A percentile compares a stretch with the other conserved stretches of the same genome.
Conservation (phyloP, 2,329 filamentous ascomycete genomes). For the Elsinoe ampelina region DNA sequence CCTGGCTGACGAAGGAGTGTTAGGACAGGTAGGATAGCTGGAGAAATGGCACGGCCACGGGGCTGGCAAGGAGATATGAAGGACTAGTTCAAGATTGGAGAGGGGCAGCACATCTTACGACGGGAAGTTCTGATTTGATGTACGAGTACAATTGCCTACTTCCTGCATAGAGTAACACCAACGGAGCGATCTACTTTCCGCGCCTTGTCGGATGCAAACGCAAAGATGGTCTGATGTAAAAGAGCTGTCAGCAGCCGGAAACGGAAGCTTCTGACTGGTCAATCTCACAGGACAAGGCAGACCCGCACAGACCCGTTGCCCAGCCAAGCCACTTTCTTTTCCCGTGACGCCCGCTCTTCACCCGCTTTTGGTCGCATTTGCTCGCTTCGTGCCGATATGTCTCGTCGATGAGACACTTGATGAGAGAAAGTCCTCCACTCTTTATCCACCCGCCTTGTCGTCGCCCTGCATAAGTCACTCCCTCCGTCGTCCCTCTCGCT, state of each 20-base stretch:
- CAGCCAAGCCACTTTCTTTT: constrained; percentile 1
- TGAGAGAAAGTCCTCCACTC: not conserved
- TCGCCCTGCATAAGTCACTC: not conserved
- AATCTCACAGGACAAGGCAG: not conserved
- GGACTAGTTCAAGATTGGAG: not conserved
- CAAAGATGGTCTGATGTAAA: constrained; percentile 3
- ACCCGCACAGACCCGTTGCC: not conserved
- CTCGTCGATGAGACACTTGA: too few species aligned
- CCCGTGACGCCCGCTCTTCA: not conserved
- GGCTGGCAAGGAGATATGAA: not conserved
- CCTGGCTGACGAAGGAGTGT: not conserved
- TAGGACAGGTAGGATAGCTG: not conserved
- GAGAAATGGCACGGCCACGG: not conserved
- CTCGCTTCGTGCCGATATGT: not conserved
- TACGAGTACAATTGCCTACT: not conserved
- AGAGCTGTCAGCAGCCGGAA: constrained; percentile 2
- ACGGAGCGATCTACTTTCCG: not conserved
- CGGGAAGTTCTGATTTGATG: not conserved
- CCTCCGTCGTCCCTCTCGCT: not conserved
- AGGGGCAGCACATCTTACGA: constrained; percentile 4
- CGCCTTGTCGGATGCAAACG: not conserved
- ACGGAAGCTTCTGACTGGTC: not conserved
- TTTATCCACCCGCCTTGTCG: not conserved
- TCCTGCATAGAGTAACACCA: not conserved
- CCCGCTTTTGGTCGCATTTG: not conserved